Conservation (phyloP, 306 rosid genomes). For the Casuarina equisetifolia region DNA sequence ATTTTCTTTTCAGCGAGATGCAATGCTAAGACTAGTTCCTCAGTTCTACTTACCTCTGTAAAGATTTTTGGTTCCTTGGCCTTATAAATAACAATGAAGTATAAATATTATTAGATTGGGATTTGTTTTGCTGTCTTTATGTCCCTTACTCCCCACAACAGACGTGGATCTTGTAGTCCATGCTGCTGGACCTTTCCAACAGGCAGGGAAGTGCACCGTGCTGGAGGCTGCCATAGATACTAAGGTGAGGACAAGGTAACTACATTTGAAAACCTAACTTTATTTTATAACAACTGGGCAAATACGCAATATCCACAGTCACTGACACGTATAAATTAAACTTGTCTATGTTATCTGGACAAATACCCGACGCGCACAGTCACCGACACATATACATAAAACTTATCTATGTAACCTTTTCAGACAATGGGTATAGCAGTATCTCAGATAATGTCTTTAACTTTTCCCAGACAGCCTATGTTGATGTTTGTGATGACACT, state of each 20-base stretch:
- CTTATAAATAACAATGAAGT: background rate
- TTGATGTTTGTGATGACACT: slow-evolving; percentile 89
- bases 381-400: background rate
- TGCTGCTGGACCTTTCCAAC: slow-evolving; percentile 96
- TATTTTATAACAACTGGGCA: background rate
- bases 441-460: slow-evolving; percentile 2
- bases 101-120: background rate
- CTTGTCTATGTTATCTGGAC: background rate
- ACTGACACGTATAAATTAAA: background rate
- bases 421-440: background rate
- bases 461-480: slow-evolving; percentile 74
- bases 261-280: background rate
- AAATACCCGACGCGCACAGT: too few relatives aligned
- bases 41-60: background rate
- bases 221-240: slow-evolving; percentile 88
- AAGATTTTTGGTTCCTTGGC: too few relatives aligned
- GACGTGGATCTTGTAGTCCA: slow-evolving; percentile 92
- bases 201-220: slow-evolving; percentile 64
- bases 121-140: background rate
- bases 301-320: background rate
- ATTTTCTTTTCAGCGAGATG: background rate
- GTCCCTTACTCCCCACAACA: slow-evolving; percentile 21
- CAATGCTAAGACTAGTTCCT: background rate
- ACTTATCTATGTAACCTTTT: background rate
- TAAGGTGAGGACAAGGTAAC: slow-evolving; percentile 52